Conservation (phyloP, 2,329 filamentous ascomycete species). For the Cryphonectria parasitica region DNA sequence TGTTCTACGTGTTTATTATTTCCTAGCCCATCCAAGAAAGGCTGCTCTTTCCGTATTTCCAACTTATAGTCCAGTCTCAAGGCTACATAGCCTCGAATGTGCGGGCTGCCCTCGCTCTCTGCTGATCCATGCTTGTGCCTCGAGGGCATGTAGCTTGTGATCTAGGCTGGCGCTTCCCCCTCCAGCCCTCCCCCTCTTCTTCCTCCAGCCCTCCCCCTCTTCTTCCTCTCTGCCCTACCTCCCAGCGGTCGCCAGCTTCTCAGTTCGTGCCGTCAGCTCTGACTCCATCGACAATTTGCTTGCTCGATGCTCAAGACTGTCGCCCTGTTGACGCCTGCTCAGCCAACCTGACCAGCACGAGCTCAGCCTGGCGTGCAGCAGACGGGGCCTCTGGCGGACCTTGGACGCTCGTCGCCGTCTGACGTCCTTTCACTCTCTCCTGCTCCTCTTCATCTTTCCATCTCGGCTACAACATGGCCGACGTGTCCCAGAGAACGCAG, state of each 20-base stretch:
- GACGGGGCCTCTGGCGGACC: neutral
- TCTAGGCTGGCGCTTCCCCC: slow-evolving; percentile 7
- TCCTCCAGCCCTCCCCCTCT: neutral
- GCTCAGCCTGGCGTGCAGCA: neutral
- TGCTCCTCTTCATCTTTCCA: neutral
- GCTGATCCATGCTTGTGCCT: slow-evolving; percentile 8
- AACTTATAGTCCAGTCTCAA: neutral
- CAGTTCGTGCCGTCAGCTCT: neutral
- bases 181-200: neutral
- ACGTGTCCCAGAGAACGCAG: slow-evolving; percentile 28
- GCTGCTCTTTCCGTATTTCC: neutral
- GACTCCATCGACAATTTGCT: neutral
- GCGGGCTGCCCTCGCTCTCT: slow-evolving; percentile 1
- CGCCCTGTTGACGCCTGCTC: neutral
- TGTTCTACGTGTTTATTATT: neutral
- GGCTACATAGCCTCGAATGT: neutral
- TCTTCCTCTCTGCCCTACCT: neutral
- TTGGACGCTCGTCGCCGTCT: neutral
- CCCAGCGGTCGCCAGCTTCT: neutral
- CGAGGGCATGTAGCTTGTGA: slow-evolving; percentile 16
- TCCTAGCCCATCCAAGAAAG: neutral
- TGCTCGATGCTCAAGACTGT: neutral
- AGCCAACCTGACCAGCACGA: neutral
- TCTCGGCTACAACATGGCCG: slow-evolving; percentile 17
- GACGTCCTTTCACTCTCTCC: neutral